phyloP scores from a whole-genome alignment of 306 rosid genomes.

The Citrullus colocynthis region DNA sequence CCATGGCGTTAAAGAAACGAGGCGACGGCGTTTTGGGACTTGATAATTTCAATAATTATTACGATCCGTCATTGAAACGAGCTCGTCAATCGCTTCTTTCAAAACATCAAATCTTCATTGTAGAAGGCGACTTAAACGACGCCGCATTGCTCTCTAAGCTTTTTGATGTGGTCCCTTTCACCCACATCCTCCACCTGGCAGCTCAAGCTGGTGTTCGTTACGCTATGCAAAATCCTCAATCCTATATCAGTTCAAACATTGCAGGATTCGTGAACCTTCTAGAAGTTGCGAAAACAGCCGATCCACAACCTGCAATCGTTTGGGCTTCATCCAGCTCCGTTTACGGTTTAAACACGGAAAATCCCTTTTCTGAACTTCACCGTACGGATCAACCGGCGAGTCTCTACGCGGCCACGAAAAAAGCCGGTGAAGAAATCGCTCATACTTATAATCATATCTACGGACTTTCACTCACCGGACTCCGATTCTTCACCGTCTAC shows the following conservation, averaged over 20 bases:
- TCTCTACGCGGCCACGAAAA: constrained; percentile 83
- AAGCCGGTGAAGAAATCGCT: constrained; percentile 87
- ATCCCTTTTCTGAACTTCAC: constrained; percentile 64
- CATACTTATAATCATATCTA: constrained; percentile 84
- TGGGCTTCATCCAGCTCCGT: constrained; percentile 93
- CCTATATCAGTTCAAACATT: constrained; percentile 61
- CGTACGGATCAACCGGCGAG: constrained; percentile 77
- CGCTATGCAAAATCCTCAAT: constrained; percentile 91
- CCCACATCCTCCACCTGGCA: constrained; percentile 77
- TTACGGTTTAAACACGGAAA: constrained; percentile 64
- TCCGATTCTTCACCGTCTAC: constrained; percentile 83
- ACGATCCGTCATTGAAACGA: constrained; percentile 73
- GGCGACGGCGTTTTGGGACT: constrained; percentile 85
- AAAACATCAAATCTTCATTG: constrained; percentile 49
- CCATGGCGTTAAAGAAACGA: constrained; percentile 66
- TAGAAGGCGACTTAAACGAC: constrained; percentile 78
- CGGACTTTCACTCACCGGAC: constrained; percentile 63
- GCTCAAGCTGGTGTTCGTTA: constrained; percentile 95
- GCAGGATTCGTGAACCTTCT: constrained; percentile 87
- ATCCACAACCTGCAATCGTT: constrained; percentile 74
- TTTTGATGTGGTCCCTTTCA: constrained; percentile 76
- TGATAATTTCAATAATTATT: constrained; percentile 74
- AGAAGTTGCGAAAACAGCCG: constrained; percentile 45
- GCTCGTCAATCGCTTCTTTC: constrained; percentile 40
- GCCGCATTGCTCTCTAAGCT: constrained; percentile 43